Evolutionary conservation across 495 filamentous ascomycete species (phyloP).

Genomic region (Penicillium goetzii): DNA sequence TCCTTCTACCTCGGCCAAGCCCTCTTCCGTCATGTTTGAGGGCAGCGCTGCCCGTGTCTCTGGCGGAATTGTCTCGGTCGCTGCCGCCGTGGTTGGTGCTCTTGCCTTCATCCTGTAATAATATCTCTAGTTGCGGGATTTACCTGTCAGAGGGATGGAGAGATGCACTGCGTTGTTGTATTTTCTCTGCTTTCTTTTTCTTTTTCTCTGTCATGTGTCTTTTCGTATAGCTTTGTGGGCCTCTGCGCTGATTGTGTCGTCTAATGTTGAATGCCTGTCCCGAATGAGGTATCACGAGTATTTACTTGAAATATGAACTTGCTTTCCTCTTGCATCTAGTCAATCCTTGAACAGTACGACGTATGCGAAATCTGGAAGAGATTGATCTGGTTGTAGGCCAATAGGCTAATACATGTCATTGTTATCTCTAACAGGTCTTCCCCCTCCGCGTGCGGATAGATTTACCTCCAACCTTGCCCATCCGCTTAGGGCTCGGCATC

Average conservation of each 20-base stretch:
- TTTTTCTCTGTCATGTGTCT: conserved; percentile 6
- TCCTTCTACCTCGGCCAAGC: conserved; percentile 19
- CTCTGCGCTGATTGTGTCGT: conserved; percentile 8
- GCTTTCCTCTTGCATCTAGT: background rate
- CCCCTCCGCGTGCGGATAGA: background rate
- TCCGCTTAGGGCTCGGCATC: background rate
- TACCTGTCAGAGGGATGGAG: conserved; percentile 6
- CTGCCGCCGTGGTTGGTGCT: conserved; percentile 36
- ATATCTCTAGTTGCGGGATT: background rate
- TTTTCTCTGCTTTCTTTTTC: conserved; percentile 9
- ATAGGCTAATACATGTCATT: background rate
- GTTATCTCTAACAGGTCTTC: background rate
- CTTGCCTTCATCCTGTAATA: conserved; percentile 40
- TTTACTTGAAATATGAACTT: conserved; percentile 16
- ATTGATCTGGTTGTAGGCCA: background rate
- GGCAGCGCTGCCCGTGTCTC: conserved; percentile 35
- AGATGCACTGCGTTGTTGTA: background rate
- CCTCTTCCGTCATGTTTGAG: conserved; percentile 32
- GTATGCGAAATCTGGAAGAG: background rate
- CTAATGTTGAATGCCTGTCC: conserved; percentile 24
- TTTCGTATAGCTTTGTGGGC: conserved; percentile 20
- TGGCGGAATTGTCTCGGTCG: conserved; percentile 33
- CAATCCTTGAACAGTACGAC: background rate
- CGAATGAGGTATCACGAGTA: conserved; percentile 17
- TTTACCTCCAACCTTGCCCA: background rate